These are phyloP conservation scores for Flagelloscypha sp. DNA, from an alignment of 768 basidiomycete genomes.

Conservation along the genomic window DNA sequence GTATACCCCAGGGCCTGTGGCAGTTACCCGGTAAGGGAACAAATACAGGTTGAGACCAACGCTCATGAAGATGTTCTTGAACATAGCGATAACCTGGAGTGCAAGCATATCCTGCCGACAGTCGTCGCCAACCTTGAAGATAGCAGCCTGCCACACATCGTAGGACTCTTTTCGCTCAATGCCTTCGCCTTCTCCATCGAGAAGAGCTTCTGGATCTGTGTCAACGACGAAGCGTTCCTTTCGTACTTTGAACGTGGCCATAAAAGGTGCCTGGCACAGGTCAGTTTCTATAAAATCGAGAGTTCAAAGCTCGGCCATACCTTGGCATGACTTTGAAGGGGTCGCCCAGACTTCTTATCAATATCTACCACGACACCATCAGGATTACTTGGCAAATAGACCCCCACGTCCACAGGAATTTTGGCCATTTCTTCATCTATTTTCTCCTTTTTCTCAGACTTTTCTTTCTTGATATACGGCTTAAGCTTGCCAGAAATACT, in stretches of 20 bases:
- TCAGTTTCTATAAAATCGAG: conserved; percentile 5
- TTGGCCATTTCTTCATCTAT: conserved; percentile 99
- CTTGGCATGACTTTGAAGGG: conserved; percentile 96
- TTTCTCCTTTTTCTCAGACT: conserved; percentile 98
- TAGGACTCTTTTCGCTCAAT: conserved; percentile 54
- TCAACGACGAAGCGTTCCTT: conserved; percentile 69
- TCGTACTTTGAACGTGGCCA: conserved; percentile 98
- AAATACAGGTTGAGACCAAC: conserved; percentile 88
- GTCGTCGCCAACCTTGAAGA: conserved; percentile 99
- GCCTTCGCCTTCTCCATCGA: conserved; percentile 53
- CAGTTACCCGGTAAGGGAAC: conserved; percentile 94
- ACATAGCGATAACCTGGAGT: conserved; percentile 96
- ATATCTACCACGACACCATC: conserved; percentile 96
- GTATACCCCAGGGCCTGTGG: conserved; percentile 90
- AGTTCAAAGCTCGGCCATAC: conserved; percentile 27
- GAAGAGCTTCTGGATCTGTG: conserved; percentile 34
- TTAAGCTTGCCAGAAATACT: conserved; percentile 97
- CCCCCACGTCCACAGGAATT: conserved; percentile 86
- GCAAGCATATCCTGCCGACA: conserved; percentile 98
- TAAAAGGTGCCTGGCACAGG: conserved; percentile 80
- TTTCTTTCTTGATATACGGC: conserved; percentile 90
- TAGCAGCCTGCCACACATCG: conserved; percentile 95
- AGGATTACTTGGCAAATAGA: conserved; percentile 95
- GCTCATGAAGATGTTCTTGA: conserved; percentile 92
- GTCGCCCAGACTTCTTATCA: conserved; percentile 92